Evolutionary conservation across 352 stramenopile genomes (phyloP), one percentile per base, ranked within the genome.

Genomic region (Phytophthora sojae): DNA sequence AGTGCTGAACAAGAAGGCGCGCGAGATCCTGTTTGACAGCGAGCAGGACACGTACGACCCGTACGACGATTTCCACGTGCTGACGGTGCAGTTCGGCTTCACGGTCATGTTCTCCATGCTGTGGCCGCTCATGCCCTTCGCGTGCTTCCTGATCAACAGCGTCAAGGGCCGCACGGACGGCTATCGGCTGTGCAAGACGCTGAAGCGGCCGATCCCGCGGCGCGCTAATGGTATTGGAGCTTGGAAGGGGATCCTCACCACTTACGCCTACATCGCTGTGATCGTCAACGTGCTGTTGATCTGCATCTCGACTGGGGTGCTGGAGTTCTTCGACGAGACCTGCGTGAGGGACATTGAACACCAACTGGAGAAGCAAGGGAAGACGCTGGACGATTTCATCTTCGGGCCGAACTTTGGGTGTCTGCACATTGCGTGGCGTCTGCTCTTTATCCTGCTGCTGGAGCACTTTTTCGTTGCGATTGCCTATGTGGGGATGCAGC

Each of bases 71-170:
- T 92, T 89, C 59, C 86, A 94, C 64, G 80, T 80, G 23, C 52
- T 91, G 42, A 90, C 85, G 2, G 85, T 92, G 29, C 86, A 92
- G 50, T 94, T 74, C 52, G 86, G 83, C 17, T 92, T 94, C 60
- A 90, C 82, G 8, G 86, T 92, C 45, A 94, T 94, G 85, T 94
- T 94, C 55, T 91, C 83, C 8, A 91, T 94, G 58, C 66, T 94
- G 44, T 94, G 86, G 86, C 86, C 85, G 25, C 58, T 84, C 26
- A 94, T 94, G 86, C 86, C 86, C 0, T 79, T 91, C 55, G 86
- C 80, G 19, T 94, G 86, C 63, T 90, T 86, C 45, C 35, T 87
- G 35, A 91, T 94, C 57, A 94, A 94, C 61, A 80, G 73, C 15
- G 65, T 94, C 54, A 94, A 94, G 67, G 72, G 81, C 4, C 80